Evolutionary conservation across 2,329 filamentous ascomycete genomes (phyloP), one percentile per base, ranked within the genome.

Genomic region (Talaromyces sp.): DNA sequence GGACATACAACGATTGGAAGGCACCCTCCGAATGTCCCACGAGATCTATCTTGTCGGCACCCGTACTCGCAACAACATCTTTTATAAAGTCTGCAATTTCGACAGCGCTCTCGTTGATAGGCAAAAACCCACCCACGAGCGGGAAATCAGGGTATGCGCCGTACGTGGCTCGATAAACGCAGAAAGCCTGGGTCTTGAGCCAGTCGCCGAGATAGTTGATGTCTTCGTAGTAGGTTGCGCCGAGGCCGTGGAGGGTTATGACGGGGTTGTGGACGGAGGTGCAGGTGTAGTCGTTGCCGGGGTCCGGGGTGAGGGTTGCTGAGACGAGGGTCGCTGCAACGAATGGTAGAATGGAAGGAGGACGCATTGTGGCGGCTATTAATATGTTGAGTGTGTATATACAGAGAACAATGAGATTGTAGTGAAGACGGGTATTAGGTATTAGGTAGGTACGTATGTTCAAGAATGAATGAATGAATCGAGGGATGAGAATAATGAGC

Each of bases 1-100:
- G 76, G 10, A 78, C 76, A 60, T 78, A 78, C 2, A 81, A 69
- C 1, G 75, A 64, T 65, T 80, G 78, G 63, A 81, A 79, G 5
- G 72, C 79, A 51, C 79, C 79, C 68, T 81, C 79, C 1, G 79
- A 81, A 68, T 81, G 79, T 7, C 79, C 79, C 17, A 81, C 77
- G 0, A 81, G 65, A 63, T 81, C 75, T 34, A 81, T 71, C 58
- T 78, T 79, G n/a, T 63, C 51, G 4, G 76, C 77, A 13, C 65
- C 56, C 4, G 76, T 75, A 10, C 75, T 76, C 2, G 79, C 79
- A 65, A 74, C 72, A 0, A 81, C 78, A 45, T 77, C 71, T 22
- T 70, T 72, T 63, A 81, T 73, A 68, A 80, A 81, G 1, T 64
- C 70, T 1, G 78, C 79, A 61, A 81, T 78, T 53, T 81, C 75